These are phyloP conservation scores for Crithidia fasciculata DNA, from an alignment of 208 protist species.

Conservation along the genomic window DNA sequence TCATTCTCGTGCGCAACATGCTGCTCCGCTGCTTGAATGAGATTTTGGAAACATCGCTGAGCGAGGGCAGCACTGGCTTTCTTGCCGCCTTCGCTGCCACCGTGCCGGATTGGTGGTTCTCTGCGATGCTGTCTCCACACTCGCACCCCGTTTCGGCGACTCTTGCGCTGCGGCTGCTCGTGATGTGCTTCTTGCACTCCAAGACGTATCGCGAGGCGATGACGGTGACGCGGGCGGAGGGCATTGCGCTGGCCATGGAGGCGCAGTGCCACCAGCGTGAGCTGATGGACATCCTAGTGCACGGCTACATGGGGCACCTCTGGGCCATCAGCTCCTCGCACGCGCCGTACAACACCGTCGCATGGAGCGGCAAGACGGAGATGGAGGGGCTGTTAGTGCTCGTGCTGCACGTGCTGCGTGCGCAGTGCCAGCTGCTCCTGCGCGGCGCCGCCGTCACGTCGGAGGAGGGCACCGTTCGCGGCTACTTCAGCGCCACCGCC, in stretches of 20 bases:
- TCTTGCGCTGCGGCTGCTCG: slow-evolving; percentile 60
- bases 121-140: slow-evolving; percentile 37
- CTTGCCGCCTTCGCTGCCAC: slow-evolving; percentile 32
- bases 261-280: slow-evolving; percentile 61
- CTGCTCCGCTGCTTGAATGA: slow-evolving; percentile 56
- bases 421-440: slow-evolving; percentile 38
- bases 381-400: slow-evolving; percentile 38
- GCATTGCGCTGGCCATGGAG: slow-evolving; percentile 43
- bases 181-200: slow-evolving; percentile 50
- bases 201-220: slow-evolving; percentile 42
- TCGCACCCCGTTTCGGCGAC: slow-evolving; percentile 60
- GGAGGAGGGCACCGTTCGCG: slow-evolving; percentile 32
- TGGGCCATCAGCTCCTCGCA: slow-evolving; percentile 29
- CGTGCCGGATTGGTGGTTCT: slow-evolving; percentile 65
- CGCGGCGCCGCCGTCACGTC: slow-evolving; percentile 17
- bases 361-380: slow-evolving; percentile 33
- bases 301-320: slow-evolving; percentile 49
- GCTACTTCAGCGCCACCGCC: slow-evolving; percentile 33
- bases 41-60: slow-evolving; percentile 32
- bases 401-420: slow-evolving; percentile 36
- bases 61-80: slow-evolving; percentile 22
- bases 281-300: slow-evolving; percentile 50
- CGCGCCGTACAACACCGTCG: slow-evolving; percentile 19
- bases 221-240: slow-evolving; percentile 16
- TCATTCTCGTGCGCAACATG: slow-evolving; percentile 60